Conservation (phyloP, 768 basidiomycete species). For the Pleurotus pulmonarius region DNA sequence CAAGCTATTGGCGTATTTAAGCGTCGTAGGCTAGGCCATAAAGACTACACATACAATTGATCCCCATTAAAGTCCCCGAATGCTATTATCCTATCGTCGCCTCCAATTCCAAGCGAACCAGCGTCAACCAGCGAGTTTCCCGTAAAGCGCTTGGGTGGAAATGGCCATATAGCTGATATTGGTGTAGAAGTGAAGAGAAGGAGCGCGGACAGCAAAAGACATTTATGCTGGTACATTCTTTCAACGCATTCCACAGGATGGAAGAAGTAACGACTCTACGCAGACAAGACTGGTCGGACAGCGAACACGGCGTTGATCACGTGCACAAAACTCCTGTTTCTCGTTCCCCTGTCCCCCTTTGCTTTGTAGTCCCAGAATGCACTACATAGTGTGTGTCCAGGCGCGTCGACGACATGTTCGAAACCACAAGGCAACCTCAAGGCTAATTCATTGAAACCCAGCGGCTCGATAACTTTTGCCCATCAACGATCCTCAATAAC, state of each 20-base stretch:
- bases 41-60: constrained; percentile 70
- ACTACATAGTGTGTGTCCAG: too few relatives aligned
- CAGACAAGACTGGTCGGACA: too few relatives aligned
- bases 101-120: constrained; percentile 73
- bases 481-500: too few relatives aligned
- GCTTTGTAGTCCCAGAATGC: too few relatives aligned
- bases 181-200: constrained; percentile 14
- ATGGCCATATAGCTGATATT: constrained; percentile 64
- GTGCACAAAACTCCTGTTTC: too few relatives aligned
- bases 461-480: too few relatives aligned
- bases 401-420: too few relatives aligned
- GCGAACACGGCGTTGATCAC: too few relatives aligned
- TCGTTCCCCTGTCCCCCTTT: too few relatives aligned
- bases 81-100: constrained; percentile 74
- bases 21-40: background rate
- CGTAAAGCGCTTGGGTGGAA: constrained; percentile 80
- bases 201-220: background rate
- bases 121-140: constrained; percentile 78
- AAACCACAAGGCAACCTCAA: too few relatives aligned
- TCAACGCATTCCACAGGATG: background rate
- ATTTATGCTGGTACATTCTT: constrained; percentile 2
- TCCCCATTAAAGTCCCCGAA: constrained; percentile 97
- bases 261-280: too few relatives aligned
- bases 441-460: too few relatives aligned
- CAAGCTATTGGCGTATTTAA: constrained; percentile 42